These are phyloP conservation scores for Cutaneotrichosporon dermatis DNA, from an alignment of 1,284 basidiomycete genomes.

Conservation along the genomic window DNA sequence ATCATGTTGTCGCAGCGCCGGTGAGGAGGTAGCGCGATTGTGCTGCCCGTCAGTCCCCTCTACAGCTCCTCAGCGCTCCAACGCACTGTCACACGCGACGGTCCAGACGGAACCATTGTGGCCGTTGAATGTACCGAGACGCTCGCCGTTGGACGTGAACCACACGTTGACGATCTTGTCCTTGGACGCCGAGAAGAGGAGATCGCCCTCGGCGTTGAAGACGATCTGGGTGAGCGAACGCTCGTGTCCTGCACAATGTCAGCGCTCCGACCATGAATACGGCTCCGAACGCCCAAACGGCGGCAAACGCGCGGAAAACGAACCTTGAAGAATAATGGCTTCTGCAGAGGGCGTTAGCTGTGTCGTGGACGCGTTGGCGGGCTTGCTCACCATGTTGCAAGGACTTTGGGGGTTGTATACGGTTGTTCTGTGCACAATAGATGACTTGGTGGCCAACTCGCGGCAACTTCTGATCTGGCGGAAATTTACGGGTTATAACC, in stretches of 20 bases:
- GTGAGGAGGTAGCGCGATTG: slow-evolving; percentile 82
- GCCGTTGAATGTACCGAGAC: slow-evolving; percentile 92
- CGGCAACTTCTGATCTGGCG: slow-evolving; percentile 1
- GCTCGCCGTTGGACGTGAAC: slow-evolving; percentile 98
- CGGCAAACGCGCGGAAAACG: slow-evolving; percentile 7
- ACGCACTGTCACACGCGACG: slow-evolving; percentile 88
- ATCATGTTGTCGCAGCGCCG: slow-evolving; percentile 79
- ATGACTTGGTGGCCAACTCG: slow-evolving; percentile 8
- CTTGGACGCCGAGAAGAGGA: slow-evolving; percentile 94
- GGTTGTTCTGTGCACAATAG: slow-evolving; percentile 7
- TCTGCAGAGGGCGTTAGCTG: slow-evolving; percentile 29
- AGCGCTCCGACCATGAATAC: background rate
- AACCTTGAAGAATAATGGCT: slow-evolving; percentile 50
- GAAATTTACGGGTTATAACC: slow-evolving; percentile 10
- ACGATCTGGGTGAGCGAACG: slow-evolving; percentile 96
- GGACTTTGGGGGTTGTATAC: slow-evolving; percentile 2
- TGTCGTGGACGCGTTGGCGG: background rate
- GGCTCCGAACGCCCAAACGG: background rate
- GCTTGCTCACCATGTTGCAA: slow-evolving; percentile 17
- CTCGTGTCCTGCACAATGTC: slow-evolving; percentile 71
- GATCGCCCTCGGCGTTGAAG: slow-evolving; percentile 93
- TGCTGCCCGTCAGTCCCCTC: slow-evolving; percentile 52
- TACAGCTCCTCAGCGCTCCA: background rate
- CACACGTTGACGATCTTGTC: slow-evolving; percentile 93
- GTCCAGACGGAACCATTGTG: slow-evolving; percentile 98